A percentile compares a stretch with the other conserved stretches of the same genome.
These are phyloP conservation scores for Petunia hybrid DNA, from an alignment of 305 asterid genomes.

Conservation along the genomic window DNA sequence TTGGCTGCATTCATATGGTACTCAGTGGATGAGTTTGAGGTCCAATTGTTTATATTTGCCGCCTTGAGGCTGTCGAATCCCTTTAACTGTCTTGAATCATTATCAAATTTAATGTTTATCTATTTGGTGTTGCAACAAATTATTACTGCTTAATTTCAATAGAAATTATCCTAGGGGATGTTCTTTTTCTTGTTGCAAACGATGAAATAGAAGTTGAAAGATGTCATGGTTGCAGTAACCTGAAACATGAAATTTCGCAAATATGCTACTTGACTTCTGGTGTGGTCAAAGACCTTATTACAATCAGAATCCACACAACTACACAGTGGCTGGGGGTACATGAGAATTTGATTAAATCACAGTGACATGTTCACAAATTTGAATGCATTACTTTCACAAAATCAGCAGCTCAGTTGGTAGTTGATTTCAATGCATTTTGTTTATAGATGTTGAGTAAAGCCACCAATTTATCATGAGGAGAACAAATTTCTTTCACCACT, in stretches of 20 bases:
- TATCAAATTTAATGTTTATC: background rate
- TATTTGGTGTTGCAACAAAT: background rate
- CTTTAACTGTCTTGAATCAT: background rate
- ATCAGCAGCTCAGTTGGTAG: background rate
- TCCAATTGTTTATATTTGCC: too few species aligned
- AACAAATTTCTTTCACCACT: background rate
- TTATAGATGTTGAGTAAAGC: background rate
- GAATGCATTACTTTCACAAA: background rate
- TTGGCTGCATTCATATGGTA: too few species aligned
- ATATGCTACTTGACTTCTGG: background rate
- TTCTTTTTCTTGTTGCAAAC: background rate
- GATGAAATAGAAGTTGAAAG: background rate
- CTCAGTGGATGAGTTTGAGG: too few species aligned
- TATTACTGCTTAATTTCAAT: background rate
- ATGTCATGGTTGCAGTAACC: background rate
- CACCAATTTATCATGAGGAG: background rate
- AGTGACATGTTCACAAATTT: background rate
- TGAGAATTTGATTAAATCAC: too few species aligned
- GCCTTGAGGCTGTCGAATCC: too few species aligned
- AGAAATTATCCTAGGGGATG: background rate
- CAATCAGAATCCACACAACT: background rate
- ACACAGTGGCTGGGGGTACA: too few species aligned
- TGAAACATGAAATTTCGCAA: background rate
- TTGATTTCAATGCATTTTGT: background rate
- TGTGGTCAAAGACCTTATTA: background rate